Percentiles rank a stretch among this genome's conserved stretches.
Conservation (phyloP, 768 basidiomycete genomes). For the Podaxis carcinomalis region DNA sequence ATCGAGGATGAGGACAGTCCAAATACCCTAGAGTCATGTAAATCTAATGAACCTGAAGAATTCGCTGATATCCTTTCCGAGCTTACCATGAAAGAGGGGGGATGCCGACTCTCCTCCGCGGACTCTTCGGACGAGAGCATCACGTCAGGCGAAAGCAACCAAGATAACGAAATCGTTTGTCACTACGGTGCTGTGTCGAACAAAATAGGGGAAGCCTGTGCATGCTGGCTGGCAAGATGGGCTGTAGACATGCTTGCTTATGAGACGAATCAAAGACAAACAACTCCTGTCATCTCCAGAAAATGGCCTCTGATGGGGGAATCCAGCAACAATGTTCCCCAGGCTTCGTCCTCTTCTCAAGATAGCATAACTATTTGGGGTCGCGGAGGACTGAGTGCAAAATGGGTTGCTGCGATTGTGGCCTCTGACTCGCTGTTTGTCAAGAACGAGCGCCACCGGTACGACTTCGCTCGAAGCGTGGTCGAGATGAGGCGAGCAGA, state of each 20-base stretch:
- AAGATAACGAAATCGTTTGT: slow-evolving; percentile 36
- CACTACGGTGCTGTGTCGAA: slow-evolving; percentile 87
- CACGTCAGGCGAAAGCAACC: slow-evolving; percentile 16
- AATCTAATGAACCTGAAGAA: slow-evolving; percentile 13
- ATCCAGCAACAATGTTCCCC: neutral
- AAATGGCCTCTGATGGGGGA: slow-evolving; percentile 17
- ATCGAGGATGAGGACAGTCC: slow-evolving; percentile 30
- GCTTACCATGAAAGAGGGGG: slow-evolving; percentile 8
- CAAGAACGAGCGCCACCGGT: slow-evolving; percentile 72
- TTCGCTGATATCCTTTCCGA: slow-evolving; percentile 12
- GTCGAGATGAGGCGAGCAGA: slow-evolving; percentile 66
- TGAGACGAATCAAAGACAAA: slow-evolving; percentile 41
- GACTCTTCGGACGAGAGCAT: slow-evolving; percentile 13
- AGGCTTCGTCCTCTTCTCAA: neutral
- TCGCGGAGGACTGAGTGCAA: slow-evolving; percentile 66
- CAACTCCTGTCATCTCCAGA: slow-evolving; percentile 12
- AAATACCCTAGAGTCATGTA: neutral
- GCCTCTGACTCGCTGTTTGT: slow-evolving; percentile 81
- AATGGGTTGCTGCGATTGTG: slow-evolving; percentile 71
- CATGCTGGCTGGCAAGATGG: slow-evolving; percentile 88
- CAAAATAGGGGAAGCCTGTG: slow-evolving; percentile 88
- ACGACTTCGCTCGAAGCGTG: slow-evolving; percentile 69
- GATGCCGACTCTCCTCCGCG: neutral
- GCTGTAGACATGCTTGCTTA: slow-evolving; percentile 69
- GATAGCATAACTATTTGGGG: slow-evolving; percentile 60